phyloP scores from a whole-genome alignment of 768 basidiomycete genomes.

The Naganishia onofrii region DNA sequence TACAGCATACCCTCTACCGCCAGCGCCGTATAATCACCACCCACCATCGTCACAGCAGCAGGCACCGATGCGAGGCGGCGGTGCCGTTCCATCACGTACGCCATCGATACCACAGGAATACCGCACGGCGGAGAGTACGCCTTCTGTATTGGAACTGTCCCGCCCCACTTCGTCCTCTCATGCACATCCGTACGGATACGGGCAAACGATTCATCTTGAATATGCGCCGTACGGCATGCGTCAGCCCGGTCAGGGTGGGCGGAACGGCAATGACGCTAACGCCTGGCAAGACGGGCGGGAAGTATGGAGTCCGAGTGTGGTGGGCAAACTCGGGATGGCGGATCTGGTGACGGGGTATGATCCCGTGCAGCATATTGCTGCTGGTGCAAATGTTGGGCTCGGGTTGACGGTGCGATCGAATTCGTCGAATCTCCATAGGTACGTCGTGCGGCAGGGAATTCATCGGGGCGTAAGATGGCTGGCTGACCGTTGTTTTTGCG shows the following conservation, averaged over 20 bases:
- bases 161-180: not conserved
- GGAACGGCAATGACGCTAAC: not conserved
- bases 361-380: constrained; percentile 20
- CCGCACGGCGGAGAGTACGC: not conserved
- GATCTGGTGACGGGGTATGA: constrained; percentile 25
- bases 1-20: no score
- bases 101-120: not conserved
- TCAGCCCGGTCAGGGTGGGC: not conserved
- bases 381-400: constrained; percentile 4
- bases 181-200: not conserved
- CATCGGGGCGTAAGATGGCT: no score
- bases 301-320: constrained; percentile 6
- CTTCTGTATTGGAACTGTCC: not conserved
- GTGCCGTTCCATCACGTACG: not conserved
- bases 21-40: no score
- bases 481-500: not conserved
- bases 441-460: not conserved
- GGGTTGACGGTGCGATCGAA: not conserved
- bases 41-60: not conserved
- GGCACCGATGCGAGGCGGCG: not conserved
- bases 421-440: constrained; percentile 2
- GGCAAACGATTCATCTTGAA: not conserved
- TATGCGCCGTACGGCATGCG: not conserved
- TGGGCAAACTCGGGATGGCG: constrained; percentile 11
- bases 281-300: not conserved